These are phyloP conservation scores for Monosporascus sp. DNA, from an alignment of 2,329 filamentous ascomycete species.

Conservation along the genomic window DNA sequence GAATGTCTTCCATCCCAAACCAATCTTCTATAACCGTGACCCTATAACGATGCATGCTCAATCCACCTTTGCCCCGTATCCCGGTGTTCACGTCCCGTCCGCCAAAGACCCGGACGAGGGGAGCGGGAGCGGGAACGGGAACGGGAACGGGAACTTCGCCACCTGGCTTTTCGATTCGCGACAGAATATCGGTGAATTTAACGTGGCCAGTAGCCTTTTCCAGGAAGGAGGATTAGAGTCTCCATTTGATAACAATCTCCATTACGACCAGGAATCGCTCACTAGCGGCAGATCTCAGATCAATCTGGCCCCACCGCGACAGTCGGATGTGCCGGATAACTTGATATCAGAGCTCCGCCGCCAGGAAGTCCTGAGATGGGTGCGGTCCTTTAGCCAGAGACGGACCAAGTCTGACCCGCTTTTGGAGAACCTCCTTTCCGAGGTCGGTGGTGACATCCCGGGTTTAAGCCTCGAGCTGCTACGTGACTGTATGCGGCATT, in stretches of 20 bases:
- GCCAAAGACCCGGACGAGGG: slow-evolving; percentile 32
- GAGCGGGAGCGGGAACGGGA: too few relatives aligned
- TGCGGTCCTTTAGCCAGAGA: slow-evolving; percentile 39
- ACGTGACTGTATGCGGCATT: slow-evolving; percentile 78
- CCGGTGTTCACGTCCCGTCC: slow-evolving; percentile 26
- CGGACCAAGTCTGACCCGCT: slow-evolving; percentile 35
- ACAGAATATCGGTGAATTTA: slow-evolving; percentile 37
- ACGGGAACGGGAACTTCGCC: slow-evolving; percentile 35
- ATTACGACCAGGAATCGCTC: slow-evolving; percentile 47
- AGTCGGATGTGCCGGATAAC: slow-evolving; percentile 37
- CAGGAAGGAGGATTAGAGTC: slow-evolving; percentile 46
- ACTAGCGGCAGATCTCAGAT: slow-evolving; percentile 40
- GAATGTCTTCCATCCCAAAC: slow-evolving; percentile 33
- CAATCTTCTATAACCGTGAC: slow-evolving; percentile 30
- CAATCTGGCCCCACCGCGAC: slow-evolving; percentile 37
- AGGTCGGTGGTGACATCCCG: slow-evolving; percentile 38
- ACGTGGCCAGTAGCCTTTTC: slow-evolving; percentile 40
- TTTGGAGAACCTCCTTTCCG: slow-evolving; percentile 28
- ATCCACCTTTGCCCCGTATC: slow-evolving; percentile 29
- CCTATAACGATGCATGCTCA: slow-evolving; percentile 24
- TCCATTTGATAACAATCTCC: slow-evolving; percentile 45
- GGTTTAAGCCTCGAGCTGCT: slow-evolving; percentile 72
- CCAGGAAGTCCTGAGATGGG: slow-evolving; percentile 39
- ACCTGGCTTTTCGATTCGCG: slow-evolving; percentile 48
- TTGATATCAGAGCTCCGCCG: slow-evolving; percentile 40